phyloP scores from a whole-genome alignment of 2,329 filamentous ascomycete genomes.

The Fusarium virguliforme region DNA sequence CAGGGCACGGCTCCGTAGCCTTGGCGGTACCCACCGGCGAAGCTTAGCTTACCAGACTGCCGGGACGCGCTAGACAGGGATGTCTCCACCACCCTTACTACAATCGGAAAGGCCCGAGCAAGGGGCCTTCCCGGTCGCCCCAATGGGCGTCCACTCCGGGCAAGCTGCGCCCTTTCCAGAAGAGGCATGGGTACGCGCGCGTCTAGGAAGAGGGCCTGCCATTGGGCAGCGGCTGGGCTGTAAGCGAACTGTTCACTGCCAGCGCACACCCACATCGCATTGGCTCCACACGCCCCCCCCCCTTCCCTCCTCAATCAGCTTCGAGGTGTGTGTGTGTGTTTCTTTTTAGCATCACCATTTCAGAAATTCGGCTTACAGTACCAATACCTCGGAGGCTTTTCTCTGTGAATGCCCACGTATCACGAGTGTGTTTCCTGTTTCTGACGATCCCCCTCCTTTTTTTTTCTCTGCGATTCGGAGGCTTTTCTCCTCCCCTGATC shows the following conservation, averaged over 20 bases:
- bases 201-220: slow-evolving; percentile 47
- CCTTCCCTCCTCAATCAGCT: slow-evolving; percentile 17
- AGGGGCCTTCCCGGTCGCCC: slow-evolving; percentile 21
- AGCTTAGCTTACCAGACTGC: slow-evolving; percentile 56
- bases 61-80: slow-evolving; percentile 56
- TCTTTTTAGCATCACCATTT: slow-evolving; percentile 11
- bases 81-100: slow-evolving; percentile 20
- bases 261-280: slow-evolving; percentile 47
- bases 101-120: slow-evolving; percentile 27
- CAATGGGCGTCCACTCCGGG: slow-evolving; percentile 52
- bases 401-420: background rate
- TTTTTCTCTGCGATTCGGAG: too few relatives aligned
- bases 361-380: slow-evolving; percentile 16
- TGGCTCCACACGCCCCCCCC: slow-evolving; percentile 32
- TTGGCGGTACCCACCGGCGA: slow-evolving; percentile 34
- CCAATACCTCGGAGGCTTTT: slow-evolving; percentile 28
- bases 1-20: slow-evolving; percentile 41
- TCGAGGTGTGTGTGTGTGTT: too few relatives aligned
- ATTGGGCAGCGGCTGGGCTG: slow-evolving; percentile 54
- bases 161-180: slow-evolving; percentile 28
- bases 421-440: background rate
- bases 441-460: slow-evolving; percentile 6
- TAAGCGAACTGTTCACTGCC: slow-evolving; percentile 53
- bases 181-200: slow-evolving; percentile 51
- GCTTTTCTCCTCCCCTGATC: slow-evolving; percentile 18